Conservation (phyloP, 352 stramenopile species). For the Phytophthora colocasiae region DNA sequence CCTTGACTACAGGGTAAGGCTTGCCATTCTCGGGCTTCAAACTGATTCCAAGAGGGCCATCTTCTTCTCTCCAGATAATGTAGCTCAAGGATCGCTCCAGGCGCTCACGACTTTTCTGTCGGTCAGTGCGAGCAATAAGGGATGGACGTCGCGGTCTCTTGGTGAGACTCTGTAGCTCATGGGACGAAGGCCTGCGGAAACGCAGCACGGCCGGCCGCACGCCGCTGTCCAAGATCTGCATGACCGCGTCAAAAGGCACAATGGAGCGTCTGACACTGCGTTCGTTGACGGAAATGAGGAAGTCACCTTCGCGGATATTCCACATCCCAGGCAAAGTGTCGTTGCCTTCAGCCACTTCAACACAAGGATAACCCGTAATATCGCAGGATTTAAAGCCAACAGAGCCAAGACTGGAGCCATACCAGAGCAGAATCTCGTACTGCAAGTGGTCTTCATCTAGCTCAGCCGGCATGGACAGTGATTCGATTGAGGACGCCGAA, state of each 20-base stretch:
- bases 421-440: slow-evolving; percentile 72
- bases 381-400: slow-evolving; percentile 55
- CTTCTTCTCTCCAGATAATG: slow-evolving; percentile 74
- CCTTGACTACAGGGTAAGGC: slow-evolving; percentile 62
- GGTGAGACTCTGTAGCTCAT: slow-evolving; percentile 51
- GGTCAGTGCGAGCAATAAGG: slow-evolving; percentile 15
- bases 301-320: slow-evolving; percentile 66
- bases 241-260: slow-evolving; percentile 54
- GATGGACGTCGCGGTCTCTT: slow-evolving; percentile 23
- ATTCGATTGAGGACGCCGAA: slow-evolving; percentile 34
- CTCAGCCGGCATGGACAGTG: slow-evolving; percentile 34
- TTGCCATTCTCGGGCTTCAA: slow-evolving; percentile 59
- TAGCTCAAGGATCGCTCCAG: slow-evolving; percentile 70
- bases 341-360: slow-evolving; percentile 64
- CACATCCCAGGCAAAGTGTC: slow-evolving; percentile 72
- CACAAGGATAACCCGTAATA: slow-evolving; percentile 60
- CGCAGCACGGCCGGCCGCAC: slow-evolving; percentile 68
- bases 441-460: slow-evolving; percentile 51
- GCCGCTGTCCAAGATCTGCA: slow-evolving; percentile 67
- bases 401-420: slow-evolving; percentile 56
- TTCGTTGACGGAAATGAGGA: slow-evolving; percentile 69
- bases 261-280: slow-evolving; percentile 43
- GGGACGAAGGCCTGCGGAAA: slow-evolving; percentile 56
- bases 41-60: slow-evolving; percentile 61
- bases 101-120: slow-evolving; percentile 54